Evolutionary conservation across 2,329 filamentous ascomycete species (phyloP).

Genomic region (Aspergillus sp.): DNA sequence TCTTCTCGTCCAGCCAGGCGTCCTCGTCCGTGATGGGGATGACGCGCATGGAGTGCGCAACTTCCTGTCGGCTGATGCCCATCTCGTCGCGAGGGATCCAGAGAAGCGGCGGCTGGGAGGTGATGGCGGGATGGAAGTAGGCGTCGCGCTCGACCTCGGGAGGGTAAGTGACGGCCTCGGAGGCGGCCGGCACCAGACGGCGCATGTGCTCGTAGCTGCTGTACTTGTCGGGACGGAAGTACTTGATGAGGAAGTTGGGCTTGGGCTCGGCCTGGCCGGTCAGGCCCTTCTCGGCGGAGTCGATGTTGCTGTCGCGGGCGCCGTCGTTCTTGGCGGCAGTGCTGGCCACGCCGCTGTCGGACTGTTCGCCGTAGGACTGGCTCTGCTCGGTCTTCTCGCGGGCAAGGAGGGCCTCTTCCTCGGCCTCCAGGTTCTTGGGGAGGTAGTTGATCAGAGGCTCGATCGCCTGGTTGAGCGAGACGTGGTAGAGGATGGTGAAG

Average conservation of each 20-base stretch:
- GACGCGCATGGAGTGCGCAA: constrained; percentile 66
- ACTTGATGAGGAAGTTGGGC: constrained; percentile 46
- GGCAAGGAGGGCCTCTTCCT: constrained; percentile 50
- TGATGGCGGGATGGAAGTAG: constrained; percentile 71
- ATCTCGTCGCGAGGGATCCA: constrained; percentile 79
- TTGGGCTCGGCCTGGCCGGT: constrained; percentile 26
- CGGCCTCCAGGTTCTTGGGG: constrained; percentile 67
- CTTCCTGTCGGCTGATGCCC: constrained; percentile 74
- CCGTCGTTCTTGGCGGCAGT: constrained; percentile 9
- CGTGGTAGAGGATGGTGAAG: constrained; percentile 73
- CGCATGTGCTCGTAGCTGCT: constrained; percentile 70
- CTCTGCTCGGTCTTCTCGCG: constrained; percentile 24
- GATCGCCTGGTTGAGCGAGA: constrained; percentile 68
- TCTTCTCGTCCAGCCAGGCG: constrained; percentile 68
- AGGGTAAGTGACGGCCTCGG: constrained; percentile 59
- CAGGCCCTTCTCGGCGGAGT: constrained; percentile 37
- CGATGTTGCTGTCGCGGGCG: constrained; percentile 22
- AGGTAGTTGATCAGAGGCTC: constrained; percentile 74
- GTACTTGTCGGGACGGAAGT: constrained; percentile 75
- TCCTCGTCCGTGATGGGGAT: constrained; percentile 80
- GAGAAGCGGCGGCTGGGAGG: constrained; percentile 62
- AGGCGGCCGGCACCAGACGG: constrained; percentile 61
- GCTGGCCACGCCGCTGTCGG: constrained; percentile 14
- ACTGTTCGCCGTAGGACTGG: constrained; percentile 20
- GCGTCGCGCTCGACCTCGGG: constrained; percentile 63